These are phyloP conservation scores for Fraxinus platypoda DNA, from an alignment of 305 asterid species.

Conservation along the genomic window DNA sequence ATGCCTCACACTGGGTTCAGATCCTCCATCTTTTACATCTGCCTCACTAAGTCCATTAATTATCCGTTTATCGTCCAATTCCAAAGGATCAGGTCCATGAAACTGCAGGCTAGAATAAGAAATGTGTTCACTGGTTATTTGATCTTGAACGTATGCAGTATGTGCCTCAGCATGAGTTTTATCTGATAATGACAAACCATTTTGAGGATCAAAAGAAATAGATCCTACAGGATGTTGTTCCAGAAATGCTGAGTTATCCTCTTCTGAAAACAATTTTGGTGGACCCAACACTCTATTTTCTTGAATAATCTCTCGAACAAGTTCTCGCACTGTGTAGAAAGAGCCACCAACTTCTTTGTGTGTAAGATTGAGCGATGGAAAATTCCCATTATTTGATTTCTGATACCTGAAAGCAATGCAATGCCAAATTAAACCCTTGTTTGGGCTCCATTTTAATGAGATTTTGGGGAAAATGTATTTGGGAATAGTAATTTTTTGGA, in stretches of 20 bases:
- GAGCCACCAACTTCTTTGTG: slow-evolving; percentile 99
- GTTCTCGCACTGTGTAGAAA: slow-evolving; percentile 85
- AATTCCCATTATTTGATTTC: slow-evolving; percentile 58
- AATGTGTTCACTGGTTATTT: slow-evolving; percentile 27
- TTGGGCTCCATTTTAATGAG: too few species aligned
- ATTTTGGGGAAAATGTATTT: too few species aligned
- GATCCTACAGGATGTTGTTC: slow-evolving; percentile 70
- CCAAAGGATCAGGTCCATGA: slow-evolving; percentile 32
- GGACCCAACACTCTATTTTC: slow-evolving; percentile 93
- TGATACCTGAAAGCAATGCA: slow-evolving; percentile 58
- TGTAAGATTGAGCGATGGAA: slow-evolving; percentile 85
- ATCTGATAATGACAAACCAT: slow-evolving; percentile 29
- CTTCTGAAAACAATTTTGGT: slow-evolving; percentile 51
- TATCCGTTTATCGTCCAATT: slow-evolving; percentile 25
- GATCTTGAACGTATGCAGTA: slow-evolving; percentile 24
- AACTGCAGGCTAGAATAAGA: slow-evolving; percentile 21
- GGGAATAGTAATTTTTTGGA: too few species aligned
- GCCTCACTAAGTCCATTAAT: slow-evolving; percentile 22
- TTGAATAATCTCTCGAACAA: slow-evolving; percentile 89
- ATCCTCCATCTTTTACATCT: slow-evolving; percentile 19
- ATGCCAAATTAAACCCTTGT: neutral
- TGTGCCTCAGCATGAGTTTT: slow-evolving; percentile 26
- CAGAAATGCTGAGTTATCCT: slow-evolving; percentile 34
- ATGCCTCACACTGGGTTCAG: slow-evolving; percentile 20
- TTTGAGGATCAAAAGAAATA: slow-evolving; percentile 59